Percentiles rank a stretch among this genome's conserved stretches.
Conservation (phyloP, 257 asterid genomes). For the Jacaranda mimosifolia region DNA sequence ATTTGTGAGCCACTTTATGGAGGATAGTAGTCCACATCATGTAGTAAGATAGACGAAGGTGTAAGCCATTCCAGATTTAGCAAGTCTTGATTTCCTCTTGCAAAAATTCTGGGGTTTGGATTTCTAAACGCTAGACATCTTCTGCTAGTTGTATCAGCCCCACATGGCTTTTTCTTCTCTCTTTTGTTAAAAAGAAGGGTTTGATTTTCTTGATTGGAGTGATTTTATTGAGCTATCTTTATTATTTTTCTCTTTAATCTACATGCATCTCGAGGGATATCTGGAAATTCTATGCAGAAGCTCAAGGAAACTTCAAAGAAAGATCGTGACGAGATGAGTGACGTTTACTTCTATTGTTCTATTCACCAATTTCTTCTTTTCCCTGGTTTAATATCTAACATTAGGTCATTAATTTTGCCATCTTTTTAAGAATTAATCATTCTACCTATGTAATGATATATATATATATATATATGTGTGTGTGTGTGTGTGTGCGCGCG, state of each 20-base stretch:
- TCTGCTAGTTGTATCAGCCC: constrained; percentile 41
- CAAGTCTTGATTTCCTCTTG: constrained; percentile 39
- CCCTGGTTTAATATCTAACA: not conserved
- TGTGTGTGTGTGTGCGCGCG: too few species aligned
- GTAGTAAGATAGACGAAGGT: constrained; percentile 21
- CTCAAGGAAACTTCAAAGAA: constrained; percentile 25
- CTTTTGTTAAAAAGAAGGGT: constrained; percentile 24
- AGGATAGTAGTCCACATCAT: constrained; percentile 55
- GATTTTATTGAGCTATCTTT: constrained; percentile 36
- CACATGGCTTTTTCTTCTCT: constrained; percentile 47
- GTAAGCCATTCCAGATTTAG: constrained; percentile 51
- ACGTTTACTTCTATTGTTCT: constrained; percentile 32
- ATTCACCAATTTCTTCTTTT: not conserved
- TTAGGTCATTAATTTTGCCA: not conserved
- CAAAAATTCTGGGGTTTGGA: constrained; percentile 38
- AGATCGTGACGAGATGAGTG: constrained; percentile 44
- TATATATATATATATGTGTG: too few species aligned
- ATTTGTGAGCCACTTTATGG: constrained; percentile 48
- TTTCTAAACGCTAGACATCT: constrained; percentile 44
- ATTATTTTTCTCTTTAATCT: not conserved
- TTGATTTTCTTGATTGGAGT: constrained; percentile 47
- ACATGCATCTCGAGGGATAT: constrained; percentile 69
- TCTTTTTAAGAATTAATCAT: too few species aligned
- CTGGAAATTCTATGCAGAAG: constrained; percentile 38
- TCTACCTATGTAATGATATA: too few species aligned